These are phyloP conservation scores for Leccinum pachyderme DNA, from an alignment of 1,284 basidiomycete species.

Conservation along the genomic window DNA sequence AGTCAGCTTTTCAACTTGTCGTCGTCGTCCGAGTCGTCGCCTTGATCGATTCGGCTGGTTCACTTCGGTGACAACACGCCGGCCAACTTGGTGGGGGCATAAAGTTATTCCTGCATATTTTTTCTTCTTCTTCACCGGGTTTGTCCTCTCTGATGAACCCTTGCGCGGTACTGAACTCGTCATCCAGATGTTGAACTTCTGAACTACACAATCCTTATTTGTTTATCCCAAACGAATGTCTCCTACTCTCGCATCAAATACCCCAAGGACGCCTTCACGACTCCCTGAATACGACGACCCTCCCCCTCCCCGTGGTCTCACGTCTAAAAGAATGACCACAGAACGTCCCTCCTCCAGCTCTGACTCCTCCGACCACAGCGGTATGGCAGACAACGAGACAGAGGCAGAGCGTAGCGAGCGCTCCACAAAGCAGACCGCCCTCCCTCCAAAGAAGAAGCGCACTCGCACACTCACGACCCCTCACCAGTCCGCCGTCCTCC, in stretches of 20 bases:
- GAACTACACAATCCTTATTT: conserved; percentile 24
- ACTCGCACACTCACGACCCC: conserved; percentile 81
- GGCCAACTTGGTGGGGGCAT: not conserved
- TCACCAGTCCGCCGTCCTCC: conserved; percentile 77
- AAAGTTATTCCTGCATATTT: conserved; percentile 6
- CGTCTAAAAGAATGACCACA: conserved; percentile 24
- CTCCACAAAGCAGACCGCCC: conserved; percentile 24
- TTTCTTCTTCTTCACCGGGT: not conserved
- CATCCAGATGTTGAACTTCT: conserved; percentile 10
- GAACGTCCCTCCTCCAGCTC: conserved; percentile 30
- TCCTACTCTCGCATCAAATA: conserved; percentile 17
- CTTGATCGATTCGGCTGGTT: conserved; percentile 1
- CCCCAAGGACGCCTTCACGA: conserved; percentile 24
- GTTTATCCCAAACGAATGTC: conserved; percentile 26
- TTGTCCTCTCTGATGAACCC: conserved; percentile 2
- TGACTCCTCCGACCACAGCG: conserved; percentile 51
- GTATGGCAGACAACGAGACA: conserved; percentile 52
- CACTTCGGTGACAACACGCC: conserved; percentile 2
- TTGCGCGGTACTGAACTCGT: not conserved
- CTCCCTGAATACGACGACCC: conserved; percentile 19
- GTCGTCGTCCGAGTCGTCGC: conserved; percentile 6
- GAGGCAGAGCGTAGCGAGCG: conserved; percentile 39
- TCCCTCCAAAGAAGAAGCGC: conserved; percentile 74
- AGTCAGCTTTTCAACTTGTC: not conserved
- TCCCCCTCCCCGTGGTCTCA: conserved; percentile 7